Evolutionary conservation across 2,329 filamentous ascomycete species (phyloP), one percentile per base, ranked within the genome.

Genomic region (Hirsutella minnesotensis): DNA sequence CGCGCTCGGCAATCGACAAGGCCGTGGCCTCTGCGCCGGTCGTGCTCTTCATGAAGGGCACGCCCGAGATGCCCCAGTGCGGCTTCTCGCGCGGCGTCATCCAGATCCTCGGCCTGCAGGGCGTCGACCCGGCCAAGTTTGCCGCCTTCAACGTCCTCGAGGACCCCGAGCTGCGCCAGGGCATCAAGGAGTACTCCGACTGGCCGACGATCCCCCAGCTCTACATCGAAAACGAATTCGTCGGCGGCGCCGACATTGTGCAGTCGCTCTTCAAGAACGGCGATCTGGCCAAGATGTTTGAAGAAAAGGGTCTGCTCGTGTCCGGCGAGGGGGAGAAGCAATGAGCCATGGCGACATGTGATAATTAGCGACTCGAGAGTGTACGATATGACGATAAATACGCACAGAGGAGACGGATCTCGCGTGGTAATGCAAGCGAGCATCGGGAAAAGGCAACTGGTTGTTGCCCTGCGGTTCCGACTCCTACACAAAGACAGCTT

Each of bases 41-140:
- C 0, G 92, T 98, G 1, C 74, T 98, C 44, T 98, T 98, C 73
- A 98, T 98, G 92, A 98, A 98, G 72, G 92, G 92, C 46, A 96
- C 92, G 1, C 92, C 92, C 45, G 89, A 95, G 68, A 86, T 79
- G 47, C 92, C 92, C 18, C 89, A 95, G 65, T 98, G 92, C 66
- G 92, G 92, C 38, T 98, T 95, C 73, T 96, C 90, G 46, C 79
- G 89, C 55, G 90, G 90, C 43, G 87, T 78, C 60, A 94, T 98
- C 61, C 89, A 96, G 72, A 89, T 98, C 56, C 73, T 98, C 49
- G 87, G 90, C 45, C 67, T 95, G 56, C 90, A 98, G 68, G 92
- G 92, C 50, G 88, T 98, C 48, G 86, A 96, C 67, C 92, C 92
- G 15, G 74, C 76, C 51, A 96, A 96, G 69, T 98, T 98, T 61